Conservation (phyloP, 1,284 basidiomycete species). For the Erythrobasidium hasegawianum region DNA sequence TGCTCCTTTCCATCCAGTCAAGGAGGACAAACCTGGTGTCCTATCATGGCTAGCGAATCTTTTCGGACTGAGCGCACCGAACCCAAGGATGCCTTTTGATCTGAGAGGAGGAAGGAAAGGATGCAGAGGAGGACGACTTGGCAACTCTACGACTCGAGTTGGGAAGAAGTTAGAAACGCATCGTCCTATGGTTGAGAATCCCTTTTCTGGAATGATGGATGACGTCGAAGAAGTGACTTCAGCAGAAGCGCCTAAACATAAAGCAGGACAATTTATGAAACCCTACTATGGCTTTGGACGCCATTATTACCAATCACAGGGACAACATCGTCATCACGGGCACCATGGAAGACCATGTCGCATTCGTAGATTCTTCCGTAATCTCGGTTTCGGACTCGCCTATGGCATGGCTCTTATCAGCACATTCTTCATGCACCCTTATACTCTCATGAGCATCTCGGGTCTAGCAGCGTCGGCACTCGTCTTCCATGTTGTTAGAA, state of each 20-base stretch:
- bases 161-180: background rate
- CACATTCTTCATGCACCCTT: slow-evolving; percentile 21
- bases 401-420: slow-evolving; percentile 21
- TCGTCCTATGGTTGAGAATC: slow-evolving; percentile 34
- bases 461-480: slow-evolving; percentile 7
- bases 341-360: slow-evolving; percentile 1
- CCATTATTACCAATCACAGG: background rate
- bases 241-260: background rate
- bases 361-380: slow-evolving; percentile 17
- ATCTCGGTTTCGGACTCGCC: slow-evolving; percentile 21
- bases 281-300: slow-evolving; percentile 1
- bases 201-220: slow-evolving; percentile 28
- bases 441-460: slow-evolving; percentile 10
- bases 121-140: background rate
- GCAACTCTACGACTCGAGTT: background rate
- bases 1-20: slow-evolving; percentile 2
- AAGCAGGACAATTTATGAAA: background rate
- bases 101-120: background rate
- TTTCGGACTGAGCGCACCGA: background rate
- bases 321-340: slow-evolving; percentile 1
- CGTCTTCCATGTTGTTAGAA: slow-evolving; percentile 6
- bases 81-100: background rate
- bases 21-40: background rate
- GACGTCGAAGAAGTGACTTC: background rate
- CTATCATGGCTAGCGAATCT: background rate